phyloP scores from a whole-genome alignment of 2,329 filamentous ascomycete species.

The Aspergillus sp. region DNA sequence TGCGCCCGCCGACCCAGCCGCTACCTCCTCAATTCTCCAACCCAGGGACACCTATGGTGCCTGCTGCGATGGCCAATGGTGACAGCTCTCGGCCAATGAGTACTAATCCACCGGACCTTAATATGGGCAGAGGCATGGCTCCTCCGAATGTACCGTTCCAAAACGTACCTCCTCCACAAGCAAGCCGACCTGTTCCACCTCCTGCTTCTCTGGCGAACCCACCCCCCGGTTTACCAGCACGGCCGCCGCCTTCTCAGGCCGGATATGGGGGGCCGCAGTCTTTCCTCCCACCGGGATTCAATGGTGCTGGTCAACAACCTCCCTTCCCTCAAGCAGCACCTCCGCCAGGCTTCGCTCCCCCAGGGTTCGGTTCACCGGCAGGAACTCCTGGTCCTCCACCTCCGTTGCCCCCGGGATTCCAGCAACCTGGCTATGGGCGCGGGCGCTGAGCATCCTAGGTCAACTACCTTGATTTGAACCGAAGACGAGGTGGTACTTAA shows the following conservation, averaged over 20 bases:
- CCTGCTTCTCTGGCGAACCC: slow-evolving; percentile 50
- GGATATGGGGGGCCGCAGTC: slow-evolving; percentile 64
- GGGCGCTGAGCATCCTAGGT: slow-evolving; percentile 32
- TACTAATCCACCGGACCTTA: slow-evolving; percentile 35
- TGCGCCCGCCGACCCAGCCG: slow-evolving; percentile 76
- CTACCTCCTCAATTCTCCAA: slow-evolving; percentile 72
- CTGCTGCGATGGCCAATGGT: slow-evolving; percentile 48
- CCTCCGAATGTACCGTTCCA: slow-evolving; percentile 44
- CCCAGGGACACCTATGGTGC: slow-evolving; percentile 42
- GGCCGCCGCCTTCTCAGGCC: slow-evolving; percentile 68
- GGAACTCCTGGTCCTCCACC: slow-evolving; percentile 33
- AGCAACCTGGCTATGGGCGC: slow-evolving; percentile 41
- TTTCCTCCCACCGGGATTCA: slow-evolving; percentile 44
- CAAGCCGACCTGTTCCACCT: slow-evolving; percentile 59
- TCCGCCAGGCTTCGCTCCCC: slow-evolving; percentile 54
- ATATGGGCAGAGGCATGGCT: slow-evolving; percentile 44
- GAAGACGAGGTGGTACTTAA: not conserved
- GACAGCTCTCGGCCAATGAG: slow-evolving; percentile 40
- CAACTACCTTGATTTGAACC: not conserved
- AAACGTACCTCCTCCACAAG: slow-evolving; percentile 44
- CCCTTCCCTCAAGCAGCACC: slow-evolving; percentile 43
- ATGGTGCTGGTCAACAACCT: slow-evolving; percentile 31
- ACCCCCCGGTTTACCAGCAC: slow-evolving; percentile 61
- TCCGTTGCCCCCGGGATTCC: slow-evolving; percentile 46
- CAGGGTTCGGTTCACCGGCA: slow-evolving; percentile 48